These are phyloP conservation scores for Podospora appendiculata DNA, from an alignment of 495 filamentous ascomycete genomes.

Conservation along the genomic window DNA sequence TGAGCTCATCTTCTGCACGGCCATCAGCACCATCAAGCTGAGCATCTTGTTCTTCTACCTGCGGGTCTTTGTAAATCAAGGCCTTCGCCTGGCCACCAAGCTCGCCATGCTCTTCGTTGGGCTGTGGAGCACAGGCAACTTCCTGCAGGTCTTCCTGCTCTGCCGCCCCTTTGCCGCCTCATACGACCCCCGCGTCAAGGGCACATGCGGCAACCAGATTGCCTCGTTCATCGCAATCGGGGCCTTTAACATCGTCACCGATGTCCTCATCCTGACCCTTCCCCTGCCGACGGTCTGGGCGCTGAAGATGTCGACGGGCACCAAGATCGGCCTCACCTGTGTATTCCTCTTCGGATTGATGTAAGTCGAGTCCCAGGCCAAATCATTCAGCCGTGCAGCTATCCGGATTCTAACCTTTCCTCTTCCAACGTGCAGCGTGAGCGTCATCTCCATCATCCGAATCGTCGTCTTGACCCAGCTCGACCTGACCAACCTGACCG, in stretches of 20 bases:
- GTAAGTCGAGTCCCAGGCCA: constrained; percentile 2
- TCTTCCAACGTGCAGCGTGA: constrained; percentile 6
- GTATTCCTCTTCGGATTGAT: constrained; percentile 22
- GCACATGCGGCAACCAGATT: constrained; percentile 2
- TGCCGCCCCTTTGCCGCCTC: constrained; percentile 14
- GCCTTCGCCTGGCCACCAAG: constrained; percentile 9
- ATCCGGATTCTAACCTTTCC: background rate
- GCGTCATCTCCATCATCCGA: constrained; percentile 20
- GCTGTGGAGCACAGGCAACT: constrained; percentile 12
- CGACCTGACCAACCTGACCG: constrained; percentile 14
- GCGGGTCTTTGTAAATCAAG: constrained; percentile 16
- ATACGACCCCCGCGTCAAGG: background rate
- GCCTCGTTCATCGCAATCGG: constrained; percentile 13
- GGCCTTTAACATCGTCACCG: constrained; percentile 20
- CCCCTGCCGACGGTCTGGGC: constrained; percentile 16
- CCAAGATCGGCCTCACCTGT: constrained; percentile 15
- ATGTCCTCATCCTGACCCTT: constrained; percentile 16
- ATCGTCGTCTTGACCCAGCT: constrained; percentile 15
- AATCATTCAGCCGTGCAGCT: background rate
- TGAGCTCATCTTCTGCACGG: constrained; percentile 13
- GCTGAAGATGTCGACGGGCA: constrained; percentile 11
- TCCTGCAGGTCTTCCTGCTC: constrained; percentile 17
- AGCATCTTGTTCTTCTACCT: constrained; percentile 21
- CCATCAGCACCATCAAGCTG: constrained; percentile 16
- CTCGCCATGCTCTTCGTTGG: constrained; percentile 8